Conservation (phyloP, 2,329 filamentous ascomycete species). For the Simplicillium aogashimaense region DNA sequence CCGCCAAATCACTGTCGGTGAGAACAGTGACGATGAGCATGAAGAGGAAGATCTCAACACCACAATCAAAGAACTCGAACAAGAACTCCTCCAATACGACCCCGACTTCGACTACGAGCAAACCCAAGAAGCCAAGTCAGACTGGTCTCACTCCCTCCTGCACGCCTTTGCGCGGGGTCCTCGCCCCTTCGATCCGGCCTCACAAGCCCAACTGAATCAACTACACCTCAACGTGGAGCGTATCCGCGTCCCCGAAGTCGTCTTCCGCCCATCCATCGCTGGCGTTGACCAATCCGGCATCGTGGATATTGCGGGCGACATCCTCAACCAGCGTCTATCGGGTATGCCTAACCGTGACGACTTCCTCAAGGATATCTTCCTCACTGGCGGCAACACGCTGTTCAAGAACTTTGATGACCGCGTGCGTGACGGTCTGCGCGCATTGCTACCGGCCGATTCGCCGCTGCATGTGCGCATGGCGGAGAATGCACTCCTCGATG, state of each 20-base stretch:
- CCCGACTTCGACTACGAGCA: constrained; percentile 84
- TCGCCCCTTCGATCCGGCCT: constrained; percentile 72
- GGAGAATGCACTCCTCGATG: constrained; percentile 68
- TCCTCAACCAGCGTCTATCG: constrained; percentile 72
- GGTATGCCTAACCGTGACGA: constrained; percentile 48
- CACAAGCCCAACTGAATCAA: constrained; percentile 72
- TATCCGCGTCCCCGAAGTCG: constrained; percentile 84
- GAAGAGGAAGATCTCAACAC: constrained; percentile 80
- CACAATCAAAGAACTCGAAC: constrained; percentile 67
- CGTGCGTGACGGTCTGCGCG: constrained; percentile 60
- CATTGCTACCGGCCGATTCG: constrained; percentile 60
- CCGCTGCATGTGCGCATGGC: constrained; percentile 65
- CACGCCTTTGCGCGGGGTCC: constrained; percentile 87
- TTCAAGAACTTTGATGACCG: constrained; percentile 83
- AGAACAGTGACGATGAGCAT: constrained; percentile 75
- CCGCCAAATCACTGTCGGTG: constrained; percentile 78
- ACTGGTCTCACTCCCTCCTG: constrained; percentile 87
- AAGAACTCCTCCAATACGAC: constrained; percentile 78
- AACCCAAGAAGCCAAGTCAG: constrained; percentile 82
- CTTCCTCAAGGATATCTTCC: constrained; percentile 77
- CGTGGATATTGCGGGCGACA: constrained; percentile 83
- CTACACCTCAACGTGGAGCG: constrained; percentile 94
- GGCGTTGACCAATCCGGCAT: constrained; percentile 90
- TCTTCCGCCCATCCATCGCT: constrained; percentile 87
- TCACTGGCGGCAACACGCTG: constrained; percentile 87